Base-by-base conservation (phyloP, 306 rosid species). In the Prunus davidiana region DNA sequence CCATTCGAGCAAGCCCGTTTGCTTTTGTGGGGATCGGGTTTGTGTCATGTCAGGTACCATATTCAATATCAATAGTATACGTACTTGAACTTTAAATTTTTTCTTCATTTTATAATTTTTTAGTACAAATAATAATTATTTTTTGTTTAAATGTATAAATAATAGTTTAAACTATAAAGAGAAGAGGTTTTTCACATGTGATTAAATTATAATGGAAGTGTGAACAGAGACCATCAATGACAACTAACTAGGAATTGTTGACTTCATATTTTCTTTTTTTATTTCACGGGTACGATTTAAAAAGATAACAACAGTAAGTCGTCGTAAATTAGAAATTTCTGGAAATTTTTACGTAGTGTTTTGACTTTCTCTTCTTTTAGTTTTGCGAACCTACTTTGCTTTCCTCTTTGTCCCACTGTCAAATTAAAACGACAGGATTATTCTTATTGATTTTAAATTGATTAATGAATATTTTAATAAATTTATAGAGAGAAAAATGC, bases 11-110 rank as follows among this genome's bases (percentile, higher is more conserved):
- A 12, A 61, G 67, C 71, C 76, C 10, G 73, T 87, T 85, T 91
- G 96, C 86, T 77, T 87, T 61, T 90, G 96, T 77, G 88, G 78
- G 8, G 66, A 79, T 64, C 76, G 10, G 14, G 61, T 82, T 79
- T 90, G 89, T 87, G 56, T 83, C 28, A 22, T 51, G 34, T 49
- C 87, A 88, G 88, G 89, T 90, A 32, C 34, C 34, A 86, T 12
- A 56, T 55, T 45, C 34, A 12, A 30, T 20, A 52, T 45, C 34
- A 12, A 30, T 25, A 52, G 71, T 78, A 69, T 71, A 32, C 38
- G 38, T 32, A 32, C 38, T 47, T 65, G 12, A 13, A 7, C 0
- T 51, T 14, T 7, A 30, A 3, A 25, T 3, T 14, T 30, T 4
- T 73, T 15, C 19, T 54, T 19, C 6, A 2, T 64, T 28, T 64